Evolutionary conservation across 768 basidiomycete genomes (phyloP).

Genomic region (Glaciozyma martinii): DNA sequence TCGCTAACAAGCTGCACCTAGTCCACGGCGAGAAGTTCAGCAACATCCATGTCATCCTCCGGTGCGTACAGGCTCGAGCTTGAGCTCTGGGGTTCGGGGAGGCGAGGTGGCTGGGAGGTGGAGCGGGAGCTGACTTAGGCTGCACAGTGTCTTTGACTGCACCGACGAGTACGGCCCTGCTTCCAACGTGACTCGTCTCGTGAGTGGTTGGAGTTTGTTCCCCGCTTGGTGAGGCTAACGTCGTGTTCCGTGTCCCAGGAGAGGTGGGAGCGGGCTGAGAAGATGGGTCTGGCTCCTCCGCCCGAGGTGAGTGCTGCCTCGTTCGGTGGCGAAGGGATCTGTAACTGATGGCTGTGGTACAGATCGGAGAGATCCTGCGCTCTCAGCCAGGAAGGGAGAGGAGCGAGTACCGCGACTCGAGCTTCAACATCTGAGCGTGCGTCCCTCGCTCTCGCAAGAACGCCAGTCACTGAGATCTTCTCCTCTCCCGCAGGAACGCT

Average conservation of each 20-base stretch:
- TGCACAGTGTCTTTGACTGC: constrained; percentile 55
- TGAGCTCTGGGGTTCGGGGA: no score
- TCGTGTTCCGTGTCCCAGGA: constrained; percentile 56
- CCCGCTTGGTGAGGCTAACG: constrained; percentile 25
- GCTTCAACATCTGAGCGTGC: constrained; percentile 46
- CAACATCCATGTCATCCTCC: constrained; percentile 29
- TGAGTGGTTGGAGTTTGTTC: neutral
- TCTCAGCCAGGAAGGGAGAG: constrained; percentile 57
- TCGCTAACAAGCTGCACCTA: neutral
- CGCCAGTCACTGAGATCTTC: neutral
- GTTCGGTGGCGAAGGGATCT: neutral
- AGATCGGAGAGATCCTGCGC: constrained; percentile 71
- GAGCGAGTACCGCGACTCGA: constrained; percentile 51
- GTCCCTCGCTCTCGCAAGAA: constrained; percentile 16
- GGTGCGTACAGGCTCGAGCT: no score
- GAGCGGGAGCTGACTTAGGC: neutral
- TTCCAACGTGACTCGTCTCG: constrained; percentile 42
- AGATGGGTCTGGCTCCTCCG: constrained; percentile 71
- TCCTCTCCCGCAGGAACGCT: neutral
- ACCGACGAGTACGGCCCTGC: constrained; percentile 74
- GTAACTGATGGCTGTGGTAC: constrained; percentile 7
- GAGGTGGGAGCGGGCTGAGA: constrained; percentile 75
- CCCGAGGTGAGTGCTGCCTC: constrained; percentile 50
- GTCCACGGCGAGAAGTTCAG: constrained; percentile 24
- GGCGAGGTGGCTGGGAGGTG: neutral